Evolutionary conservation across 345 rosid species (phyloP).

Genomic region (Noccaea caerulescens): DNA sequence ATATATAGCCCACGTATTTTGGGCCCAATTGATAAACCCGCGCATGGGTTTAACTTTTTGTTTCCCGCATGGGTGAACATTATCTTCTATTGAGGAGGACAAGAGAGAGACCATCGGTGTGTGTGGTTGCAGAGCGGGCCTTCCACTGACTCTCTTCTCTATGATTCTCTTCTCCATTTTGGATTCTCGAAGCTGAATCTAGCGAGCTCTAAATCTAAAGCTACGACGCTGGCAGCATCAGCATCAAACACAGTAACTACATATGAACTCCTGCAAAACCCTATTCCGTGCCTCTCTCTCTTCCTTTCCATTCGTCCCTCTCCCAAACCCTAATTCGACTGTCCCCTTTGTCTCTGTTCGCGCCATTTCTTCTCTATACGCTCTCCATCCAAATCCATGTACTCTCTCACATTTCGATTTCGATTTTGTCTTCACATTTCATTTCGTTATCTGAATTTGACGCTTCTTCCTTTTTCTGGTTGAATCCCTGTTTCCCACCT

Average conservation of each 20-base stretch:
- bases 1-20: background rate
- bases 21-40: background rate
- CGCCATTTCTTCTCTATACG: slow-evolving; percentile 32
- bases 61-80: background rate
- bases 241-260: background rate
- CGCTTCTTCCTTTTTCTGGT: background rate
- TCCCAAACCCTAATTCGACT: slow-evolving; percentile 35
- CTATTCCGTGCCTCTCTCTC: slow-evolving; percentile 50
- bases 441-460: background rate
- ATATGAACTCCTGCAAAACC: slow-evolving; percentile 64
- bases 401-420: slow-evolving; percentile 4
- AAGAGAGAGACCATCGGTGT: background rate
- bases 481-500: background rate
- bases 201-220: slow-evolving; percentile 9
- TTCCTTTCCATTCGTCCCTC: slow-evolving; percentile 36
- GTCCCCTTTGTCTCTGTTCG: slow-evolving; percentile 38
- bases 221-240: background rate
- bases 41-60: background rate
- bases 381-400: slow-evolving; percentile 37
- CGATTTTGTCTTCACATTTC: background rate
- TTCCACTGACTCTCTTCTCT: background rate
- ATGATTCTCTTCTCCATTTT: slow-evolving; percentile 16
- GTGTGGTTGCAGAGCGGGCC: background rate
- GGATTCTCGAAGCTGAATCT: background rate
- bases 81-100: slow-evolving; percentile 3